Base-by-base conservation (phyloP, 2,329 filamentous ascomycete species). In the Calonectria hongkongensis region DNA sequence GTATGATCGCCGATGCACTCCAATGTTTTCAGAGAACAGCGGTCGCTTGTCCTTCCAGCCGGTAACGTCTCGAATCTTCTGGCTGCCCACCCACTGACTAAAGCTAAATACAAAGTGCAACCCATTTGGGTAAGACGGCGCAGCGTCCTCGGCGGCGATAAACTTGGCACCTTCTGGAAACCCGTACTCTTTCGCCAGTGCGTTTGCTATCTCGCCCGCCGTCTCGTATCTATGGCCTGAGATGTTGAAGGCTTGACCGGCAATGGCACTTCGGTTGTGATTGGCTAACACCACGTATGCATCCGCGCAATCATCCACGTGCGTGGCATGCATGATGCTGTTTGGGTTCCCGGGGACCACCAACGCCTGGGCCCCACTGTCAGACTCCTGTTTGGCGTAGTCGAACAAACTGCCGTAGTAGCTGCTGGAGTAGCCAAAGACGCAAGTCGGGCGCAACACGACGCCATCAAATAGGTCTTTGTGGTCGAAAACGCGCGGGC, bases 261-360 rank as follows among this genome's bases (percentile, higher is more conserved):
- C 78, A 1, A 88, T 80, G 0, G 75, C 78, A 0, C 43, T 62
- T 25, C 83, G 80, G 1, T 73, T 16, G n/a, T 87, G 81, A 30
- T 81, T 78, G 0, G 86, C 87, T 2, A 89, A 80, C 1, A 85
- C 82, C 4, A 88, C 79, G 70, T 89, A 89, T 0, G 86, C 87
- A 18, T 87, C 85, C 2, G 79, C 87, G 58, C 87, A 88, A 73
- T 89, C 88, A 73, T 89, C 87, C 15, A 89, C 82, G 71, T 89
- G 87, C 45, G 85, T 82, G 4, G 84, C 85, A 70, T 89, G 87
- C 72, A 87, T 78, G 39, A 89, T 85, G 16, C 80, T 84, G 21
- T 84, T 79, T 0, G 82, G 80, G 48, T 84, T 74, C 0, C 82
- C 78, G 0, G 83, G 79, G 3, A 88, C 71, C 18, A 77, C 73